Evolutionary conservation across 306 rosid species (phyloP), one percentile per base, ranked within the genome.

Genomic region (Prunus davidiana): DNA sequence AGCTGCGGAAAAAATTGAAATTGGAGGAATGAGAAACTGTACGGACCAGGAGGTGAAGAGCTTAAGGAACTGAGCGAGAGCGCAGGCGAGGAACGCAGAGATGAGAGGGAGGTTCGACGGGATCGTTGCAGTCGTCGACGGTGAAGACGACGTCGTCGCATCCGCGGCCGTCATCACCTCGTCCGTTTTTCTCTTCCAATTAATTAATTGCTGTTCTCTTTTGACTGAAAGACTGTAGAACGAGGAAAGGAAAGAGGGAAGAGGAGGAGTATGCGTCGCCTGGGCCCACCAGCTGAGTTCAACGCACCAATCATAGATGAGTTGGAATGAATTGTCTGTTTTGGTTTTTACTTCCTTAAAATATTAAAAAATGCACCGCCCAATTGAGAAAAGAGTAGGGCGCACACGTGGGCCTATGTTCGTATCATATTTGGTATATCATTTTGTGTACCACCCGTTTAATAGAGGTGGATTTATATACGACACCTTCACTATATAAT

Each of bases 1-100:
- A 76, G 67, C 78, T 73, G 76, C 13, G 12, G 20, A 11, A 28
- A 47, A 38, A 18, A 3, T 20, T 18, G 8, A 46, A 32, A 27
- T 55, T 50, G 38, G 25, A 32, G 8, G 24, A 57, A 19, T 46
- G 69, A 32, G 34, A 38, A 28, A 51, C 46, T 50, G 64, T 8
- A 82, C 82, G 83, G 69, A 95, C 97, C 97, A 92, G 86, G 97
- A 80, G 46, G 97, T 92, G 87, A 95, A 95, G 93, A 95, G 84
- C 91, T 95, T 92, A 80, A 95, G 96, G 70, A 95, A 95, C 83
- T 92, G 97, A 5, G 99, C 97, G 64, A 89, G 75, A 49, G 97
- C 89, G 73, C 86, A 86, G 41, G 98, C 81, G 70, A 95, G 90
- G 74, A 95, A 67, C 0, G 96, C 90, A 16, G 96, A 76, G 78